A percentile compares a stretch with the other conserved stretches of the same genome.
Evolutionary conservation across 169 alveolate species (phyloP).

Genomic region (Cyclospora cayetanensis): DNA sequence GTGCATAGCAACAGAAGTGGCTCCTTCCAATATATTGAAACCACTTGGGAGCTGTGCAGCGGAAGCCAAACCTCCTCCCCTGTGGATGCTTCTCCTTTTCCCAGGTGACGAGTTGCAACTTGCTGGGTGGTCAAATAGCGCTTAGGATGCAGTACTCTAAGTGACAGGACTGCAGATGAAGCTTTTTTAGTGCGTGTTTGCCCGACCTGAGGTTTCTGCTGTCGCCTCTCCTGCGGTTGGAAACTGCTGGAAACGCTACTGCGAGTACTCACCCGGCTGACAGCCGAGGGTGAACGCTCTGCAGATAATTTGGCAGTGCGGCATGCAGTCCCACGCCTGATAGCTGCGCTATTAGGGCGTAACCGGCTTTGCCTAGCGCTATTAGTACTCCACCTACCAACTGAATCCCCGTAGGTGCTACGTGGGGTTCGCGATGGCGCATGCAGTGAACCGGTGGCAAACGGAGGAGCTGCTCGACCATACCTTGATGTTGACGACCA

Average conservation of each 20-base stretch:
- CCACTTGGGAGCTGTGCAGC: slow-evolving; percentile 8
- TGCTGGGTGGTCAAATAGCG: slow-evolving; percentile 29
- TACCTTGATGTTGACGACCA: background rate
- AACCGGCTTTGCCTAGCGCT: background rate
- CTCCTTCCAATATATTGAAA: slow-evolving; percentile 7
- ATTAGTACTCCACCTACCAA: slow-evolving; percentile 2
- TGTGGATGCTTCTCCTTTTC: background rate
- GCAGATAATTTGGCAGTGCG: background rate
- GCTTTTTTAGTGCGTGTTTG: background rate
- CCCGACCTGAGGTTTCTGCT: background rate
- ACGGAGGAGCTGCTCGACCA: background rate
- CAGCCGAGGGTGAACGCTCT: slow-evolving; percentile 10
- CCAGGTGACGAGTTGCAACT: background rate
- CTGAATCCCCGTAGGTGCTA: slow-evolving; percentile 67
- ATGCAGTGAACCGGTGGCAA: slow-evolving; percentile 58
- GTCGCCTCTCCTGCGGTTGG: background rate
- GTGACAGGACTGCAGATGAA: background rate
- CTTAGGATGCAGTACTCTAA: slow-evolving; percentile 1
- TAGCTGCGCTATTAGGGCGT: slow-evolving; percentile 4
- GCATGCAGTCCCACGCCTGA: background rate
- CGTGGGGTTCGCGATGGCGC: slow-evolving; percentile 60
- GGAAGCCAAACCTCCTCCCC: slow-evolving; percentile 22
- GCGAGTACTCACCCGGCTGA: slow-evolving; percentile 46
- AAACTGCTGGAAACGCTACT: slow-evolving; percentile 25
- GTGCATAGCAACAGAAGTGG: slow-evolving; percentile 25